A percentile compares a stretch with the other conserved stretches of the same genome.
Evolutionary conservation across 345 rosid species (phyloP).

Genomic region (Laguncularia racemosa): DNA sequence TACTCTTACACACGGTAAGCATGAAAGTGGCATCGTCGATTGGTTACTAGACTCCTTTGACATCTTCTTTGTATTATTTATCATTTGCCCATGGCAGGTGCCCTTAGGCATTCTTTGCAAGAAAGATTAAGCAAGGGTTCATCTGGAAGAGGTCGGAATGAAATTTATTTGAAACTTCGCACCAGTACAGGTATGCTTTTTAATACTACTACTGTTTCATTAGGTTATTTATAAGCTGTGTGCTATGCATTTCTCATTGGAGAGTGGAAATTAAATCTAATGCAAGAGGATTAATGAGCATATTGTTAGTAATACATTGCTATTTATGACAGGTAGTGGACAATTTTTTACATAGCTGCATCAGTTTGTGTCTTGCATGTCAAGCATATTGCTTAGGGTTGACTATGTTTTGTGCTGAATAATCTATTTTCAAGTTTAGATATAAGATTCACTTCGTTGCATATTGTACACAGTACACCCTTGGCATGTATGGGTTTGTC

Average conservation of each 20-base stretch:
- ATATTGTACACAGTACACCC: no score
- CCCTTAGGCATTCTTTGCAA: conserved; percentile 84
- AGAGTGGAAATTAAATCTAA: neutral
- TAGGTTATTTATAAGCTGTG: neutral
- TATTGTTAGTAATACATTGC: no score
- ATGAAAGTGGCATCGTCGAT: neutral
- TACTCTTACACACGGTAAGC: neutral
- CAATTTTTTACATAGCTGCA: no score
- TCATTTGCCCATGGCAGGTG: conserved; percentile 38
- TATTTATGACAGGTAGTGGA: no score
- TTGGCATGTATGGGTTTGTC: no score
- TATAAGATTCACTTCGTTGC: no score
- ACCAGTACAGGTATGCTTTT: conserved; percentile 76
- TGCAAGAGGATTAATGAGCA: no score
- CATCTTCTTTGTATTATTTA: neutral
- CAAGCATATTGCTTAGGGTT: no score
- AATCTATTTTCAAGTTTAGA: no score
- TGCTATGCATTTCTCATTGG: neutral
- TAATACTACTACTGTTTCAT: neutral
- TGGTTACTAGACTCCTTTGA: no score
- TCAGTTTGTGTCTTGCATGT: no score
- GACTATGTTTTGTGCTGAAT: no score
- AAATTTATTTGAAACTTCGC: conserved; percentile 80
- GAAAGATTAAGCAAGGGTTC: conserved; percentile 85
- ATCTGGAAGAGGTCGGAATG: conserved; percentile 69